Percentiles rank a stretch among this genome's conserved stretches.
phyloP scores from a whole-genome alignment of 1,284 basidiomycete genomes.

The Stereum hirsutum region DNA sequence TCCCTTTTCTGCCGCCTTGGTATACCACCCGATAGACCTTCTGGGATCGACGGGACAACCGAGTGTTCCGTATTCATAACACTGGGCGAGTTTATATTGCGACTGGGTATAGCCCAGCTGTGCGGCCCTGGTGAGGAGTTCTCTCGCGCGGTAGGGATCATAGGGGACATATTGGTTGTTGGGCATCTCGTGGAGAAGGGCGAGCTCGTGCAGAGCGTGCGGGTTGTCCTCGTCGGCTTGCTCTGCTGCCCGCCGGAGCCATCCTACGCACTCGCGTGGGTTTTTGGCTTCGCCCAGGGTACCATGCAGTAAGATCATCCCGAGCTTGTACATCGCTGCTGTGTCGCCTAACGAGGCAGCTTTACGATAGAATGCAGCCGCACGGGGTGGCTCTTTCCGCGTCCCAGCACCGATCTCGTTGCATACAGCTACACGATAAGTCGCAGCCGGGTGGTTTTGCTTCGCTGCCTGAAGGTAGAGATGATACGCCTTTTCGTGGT shows the following conservation, averaged over 20 bases:
- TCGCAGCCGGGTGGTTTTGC: constrained; percentile 92
- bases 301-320: constrained; percentile 90
- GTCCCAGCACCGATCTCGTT: constrained; percentile 99
- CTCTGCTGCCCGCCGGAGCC: constrained; percentile 91
- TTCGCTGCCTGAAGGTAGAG: constrained; percentile 97
- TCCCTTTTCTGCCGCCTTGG: constrained; percentile 93
- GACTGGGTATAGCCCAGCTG: constrained; percentile 91
- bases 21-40: constrained; percentile 96
- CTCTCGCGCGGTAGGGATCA: constrained; percentile 78
- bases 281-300: constrained; percentile 80
- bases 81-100: constrained; percentile 93
- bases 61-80: constrained; percentile 89
- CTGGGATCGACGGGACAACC: constrained; percentile 90
- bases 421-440: constrained; percentile 96
- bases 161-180: constrained; percentile 57
- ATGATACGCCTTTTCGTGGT: constrained; percentile 97
- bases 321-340: constrained; percentile 98
- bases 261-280: constrained; percentile 86
- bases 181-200: constrained; percentile 78
- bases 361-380: constrained; percentile 95
- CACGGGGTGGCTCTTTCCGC: constrained; percentile 77
- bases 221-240: constrained; percentile 99
- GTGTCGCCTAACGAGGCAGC: constrained; percentile 95
- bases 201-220: constrained; percentile 96
- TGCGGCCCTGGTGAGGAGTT: constrained; percentile 86